A percentile compares a stretch with the other conserved stretches of the same genome.
Evolutionary conservation across 2,329 filamentous ascomycete species (phyloP).

Genomic region (Epichloe sibirici): DNA sequence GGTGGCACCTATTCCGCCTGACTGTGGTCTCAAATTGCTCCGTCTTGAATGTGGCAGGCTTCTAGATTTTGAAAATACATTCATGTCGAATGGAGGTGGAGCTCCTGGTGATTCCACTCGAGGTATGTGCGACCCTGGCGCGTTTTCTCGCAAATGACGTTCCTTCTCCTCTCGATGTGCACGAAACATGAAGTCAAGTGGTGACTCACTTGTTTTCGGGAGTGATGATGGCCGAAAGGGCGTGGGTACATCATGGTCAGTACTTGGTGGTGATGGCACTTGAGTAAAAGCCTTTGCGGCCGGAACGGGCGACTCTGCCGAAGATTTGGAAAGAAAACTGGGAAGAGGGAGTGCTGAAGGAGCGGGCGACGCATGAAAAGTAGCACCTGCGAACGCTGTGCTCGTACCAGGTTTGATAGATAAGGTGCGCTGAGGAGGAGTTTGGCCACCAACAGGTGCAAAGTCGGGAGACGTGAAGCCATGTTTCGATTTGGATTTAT

Average conservation of each 20-base stretch:
- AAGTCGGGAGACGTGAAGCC: conserved; percentile 29
- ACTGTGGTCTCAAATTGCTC: conserved; percentile 11
- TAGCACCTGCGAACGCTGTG: conserved; percentile 76
- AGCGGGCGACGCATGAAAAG: conserved; percentile 89
- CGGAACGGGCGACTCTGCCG: conserved; percentile 47
- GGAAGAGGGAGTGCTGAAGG: conserved; percentile 83
- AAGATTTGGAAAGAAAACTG: conserved; percentile 67
- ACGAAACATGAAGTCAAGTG: conserved; percentile 81
- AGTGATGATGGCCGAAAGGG: conserved; percentile 26
- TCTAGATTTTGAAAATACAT: conserved; percentile 12
- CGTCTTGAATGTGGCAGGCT: conserved; percentile 15
- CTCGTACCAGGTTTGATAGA: conserved; percentile 32
- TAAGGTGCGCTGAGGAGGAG: conserved; percentile 27
- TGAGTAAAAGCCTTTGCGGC: conserved; percentile 22
- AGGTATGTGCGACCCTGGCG: conserved; percentile 21
- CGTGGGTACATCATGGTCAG: conserved; percentile 37
- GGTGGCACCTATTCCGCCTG: conserved; percentile 16
- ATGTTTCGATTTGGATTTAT: conserved; percentile 12
- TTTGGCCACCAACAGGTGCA: conserved; percentile 28
- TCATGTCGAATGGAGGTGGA: conserved; percentile 9
- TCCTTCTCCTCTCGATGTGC: conserved; percentile 72
- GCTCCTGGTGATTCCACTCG: background rate
- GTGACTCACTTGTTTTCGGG: conserved; percentile 46
- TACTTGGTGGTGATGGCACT: conserved; percentile 40
- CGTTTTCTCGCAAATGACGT: conserved; percentile 31